Base-by-base conservation (phyloP, 2,329 filamentous ascomycete genomes). In the Aspergillus unguis region DNA sequence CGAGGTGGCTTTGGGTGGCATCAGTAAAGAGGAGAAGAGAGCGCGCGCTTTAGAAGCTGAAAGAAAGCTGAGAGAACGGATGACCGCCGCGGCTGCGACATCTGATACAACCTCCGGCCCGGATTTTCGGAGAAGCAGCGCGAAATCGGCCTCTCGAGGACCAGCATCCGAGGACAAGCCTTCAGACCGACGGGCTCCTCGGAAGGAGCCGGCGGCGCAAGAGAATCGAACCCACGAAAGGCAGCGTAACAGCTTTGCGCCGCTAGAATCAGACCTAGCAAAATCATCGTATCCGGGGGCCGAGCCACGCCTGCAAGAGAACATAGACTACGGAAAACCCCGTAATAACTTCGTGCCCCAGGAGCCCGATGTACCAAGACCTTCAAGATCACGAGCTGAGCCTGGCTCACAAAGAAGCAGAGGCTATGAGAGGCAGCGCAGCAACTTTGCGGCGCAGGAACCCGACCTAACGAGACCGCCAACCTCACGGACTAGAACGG, bases 1-100 rank as follows among this genome's bases (percentile, higher is more conserved):
- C 61, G 92, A 99, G 76, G 84, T 89, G 65, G 94, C 90, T 64
- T 81, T 97, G 65, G 88, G 87, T 71, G 91, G 88, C 73, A 92
- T 96, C 71, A 96, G 88, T 70, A 97, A 96, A 71, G 92, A 96
- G 73, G 92, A 96, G 72, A 95, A 95, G 71, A 83, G 92, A 58
- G 90, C 91, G 6, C 82, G 90, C 43, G 84, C 92, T 4, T 83
- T 91, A 67, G 88, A 92, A 63, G 90, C 90, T 5, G 92, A 96
- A 69, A 80, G 85, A 60, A 81, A 83, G 40, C 82, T 86, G 17
- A 82, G 85, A 61, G 85, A 92, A 64, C 66, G 68, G 4, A 65
- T 73, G 51, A 67, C 65, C 62, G 27, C 62, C 65, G 58, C 46
- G 56, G 35, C 56, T 26, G 31, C 49, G 38, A 60, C 37, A 52